A percentile compares a stretch with the other conserved stretches of the same genome.
phyloP scores from a whole-genome alignment of 352 stramenopile species.

The Phytophthora multivora region DNA sequence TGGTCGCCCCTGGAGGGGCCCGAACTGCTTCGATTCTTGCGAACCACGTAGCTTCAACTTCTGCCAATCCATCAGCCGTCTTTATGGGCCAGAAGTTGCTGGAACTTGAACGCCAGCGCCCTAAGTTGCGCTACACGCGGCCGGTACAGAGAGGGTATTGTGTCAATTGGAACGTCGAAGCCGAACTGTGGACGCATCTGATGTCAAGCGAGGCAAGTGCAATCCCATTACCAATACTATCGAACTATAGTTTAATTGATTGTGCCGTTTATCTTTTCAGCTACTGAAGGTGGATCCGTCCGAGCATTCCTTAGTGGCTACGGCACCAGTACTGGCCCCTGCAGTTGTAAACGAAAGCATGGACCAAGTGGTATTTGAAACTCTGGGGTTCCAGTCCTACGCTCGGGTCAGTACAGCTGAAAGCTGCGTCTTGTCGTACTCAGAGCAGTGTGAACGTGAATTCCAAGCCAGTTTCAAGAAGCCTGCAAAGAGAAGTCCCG shows the following conservation, averaged over 20 bases:
- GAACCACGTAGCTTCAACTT: constrained; percentile 53
- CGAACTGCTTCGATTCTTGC: constrained; percentile 30
- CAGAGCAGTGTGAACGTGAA: constrained; percentile 35
- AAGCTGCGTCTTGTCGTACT: constrained; percentile 72
- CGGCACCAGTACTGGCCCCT: constrained; percentile 62
- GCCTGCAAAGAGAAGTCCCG: constrained; percentile 24
- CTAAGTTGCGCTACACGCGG: constrained; percentile 49
- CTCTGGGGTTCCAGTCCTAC: constrained; percentile 64
- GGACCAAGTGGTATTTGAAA: constrained; percentile 85
- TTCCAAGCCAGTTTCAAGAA: constrained; percentile 19
- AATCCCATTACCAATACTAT: neutral
- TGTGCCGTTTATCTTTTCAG: constrained; percentile 14
- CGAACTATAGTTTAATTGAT: too few species aligned
- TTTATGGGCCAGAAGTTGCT: constrained; percentile 55
- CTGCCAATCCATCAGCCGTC: constrained; percentile 21
- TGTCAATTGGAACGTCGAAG: constrained; percentile 83
- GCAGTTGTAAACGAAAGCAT: constrained; percentile 65
- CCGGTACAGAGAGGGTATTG: constrained; percentile 71
- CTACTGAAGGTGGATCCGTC: constrained; percentile 51
- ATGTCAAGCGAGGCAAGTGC: constrained; percentile 49
- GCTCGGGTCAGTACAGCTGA: constrained; percentile 55
- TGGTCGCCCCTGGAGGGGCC: constrained; percentile 25
- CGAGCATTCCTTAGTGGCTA: constrained; percentile 63
- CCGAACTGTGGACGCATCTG: constrained; percentile 60
- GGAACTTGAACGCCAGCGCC: constrained; percentile 57